Conservation (phyloP, 2,329 filamentous ascomycete genomes). For the Cordyceps farinosa region DNA sequence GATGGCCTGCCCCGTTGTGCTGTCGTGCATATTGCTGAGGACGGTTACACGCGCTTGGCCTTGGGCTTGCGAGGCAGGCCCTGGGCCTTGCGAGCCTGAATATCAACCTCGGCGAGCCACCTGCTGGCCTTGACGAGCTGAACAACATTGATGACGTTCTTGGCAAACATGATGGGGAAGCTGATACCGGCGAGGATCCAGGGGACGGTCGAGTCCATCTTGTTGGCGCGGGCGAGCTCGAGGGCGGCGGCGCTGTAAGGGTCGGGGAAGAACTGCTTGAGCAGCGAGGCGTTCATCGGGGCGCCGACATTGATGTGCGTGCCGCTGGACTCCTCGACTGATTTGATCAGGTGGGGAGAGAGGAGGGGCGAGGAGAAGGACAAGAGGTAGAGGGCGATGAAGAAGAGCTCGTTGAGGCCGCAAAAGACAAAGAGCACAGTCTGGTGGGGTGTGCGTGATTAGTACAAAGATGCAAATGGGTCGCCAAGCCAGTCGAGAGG, state of each 20-base stretch:
- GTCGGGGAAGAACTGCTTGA: slow-evolving; percentile 75
- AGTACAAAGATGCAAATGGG: background rate
- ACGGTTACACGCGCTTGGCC: slow-evolving; percentile 19
- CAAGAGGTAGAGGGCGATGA: slow-evolving; percentile 95
- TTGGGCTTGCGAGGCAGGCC: slow-evolving; percentile 49
- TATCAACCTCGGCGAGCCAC: slow-evolving; percentile 90
- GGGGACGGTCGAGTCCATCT: slow-evolving; percentile 68
- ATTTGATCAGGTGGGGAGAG: slow-evolving; percentile 74
- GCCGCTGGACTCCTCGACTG: slow-evolving; percentile 51
- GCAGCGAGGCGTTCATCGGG: slow-evolving; percentile 65
- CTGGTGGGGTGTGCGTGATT: slow-evolving; percentile 41
- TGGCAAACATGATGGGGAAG: slow-evolving; percentile 81
- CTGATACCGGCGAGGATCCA: slow-evolving; percentile 76
- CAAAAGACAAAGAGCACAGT: slow-evolving; percentile 89
- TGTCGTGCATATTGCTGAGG: background rate
- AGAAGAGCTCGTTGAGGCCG: slow-evolving; percentile 90
- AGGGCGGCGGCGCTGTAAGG: slow-evolving; percentile 90
- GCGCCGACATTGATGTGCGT: slow-evolving; percentile 60
- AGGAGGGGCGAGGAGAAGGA: slow-evolving; percentile 91
- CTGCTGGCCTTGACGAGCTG: slow-evolving; percentile 91
- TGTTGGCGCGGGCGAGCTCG: slow-evolving; percentile 90
- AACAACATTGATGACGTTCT: slow-evolving; percentile 91
- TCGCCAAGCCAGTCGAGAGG: background rate
- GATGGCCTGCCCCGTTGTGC: background rate
- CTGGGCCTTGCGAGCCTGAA: slow-evolving; percentile 54